Conservation (phyloP, 495 filamentous ascomycete genomes). For the Daldinia grandis region DNA sequence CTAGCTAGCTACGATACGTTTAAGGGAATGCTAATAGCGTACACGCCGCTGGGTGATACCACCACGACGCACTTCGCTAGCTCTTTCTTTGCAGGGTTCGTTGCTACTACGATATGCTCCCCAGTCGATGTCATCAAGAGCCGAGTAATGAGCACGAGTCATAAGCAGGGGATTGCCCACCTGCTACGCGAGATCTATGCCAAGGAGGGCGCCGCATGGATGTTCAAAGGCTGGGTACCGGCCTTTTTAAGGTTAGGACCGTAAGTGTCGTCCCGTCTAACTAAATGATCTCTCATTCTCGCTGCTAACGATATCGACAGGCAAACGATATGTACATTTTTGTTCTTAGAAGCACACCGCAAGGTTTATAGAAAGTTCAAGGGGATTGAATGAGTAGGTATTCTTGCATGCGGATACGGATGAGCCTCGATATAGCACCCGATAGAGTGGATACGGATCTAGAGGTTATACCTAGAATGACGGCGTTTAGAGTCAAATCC, state of each 20-base stretch:
- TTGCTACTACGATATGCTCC: constrained; percentile 93
- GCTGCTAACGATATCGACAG: constrained; percentile 37
- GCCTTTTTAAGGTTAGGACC: constrained; percentile 90
- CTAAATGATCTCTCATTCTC: not conserved
- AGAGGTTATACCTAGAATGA: constrained; percentile 36
- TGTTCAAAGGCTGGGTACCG: constrained; percentile 97
- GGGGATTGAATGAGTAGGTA: constrained; percentile 48
- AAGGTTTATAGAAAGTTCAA: constrained; percentile 66
- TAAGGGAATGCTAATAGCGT: constrained; percentile 76
- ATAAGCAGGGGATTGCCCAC: constrained; percentile 64
- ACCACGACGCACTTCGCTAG: constrained; percentile 87
- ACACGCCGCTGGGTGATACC: constrained; percentile 76
- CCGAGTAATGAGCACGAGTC: constrained; percentile 82
- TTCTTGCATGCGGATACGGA: constrained; percentile 3
- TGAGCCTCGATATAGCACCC: constrained; percentile 19
- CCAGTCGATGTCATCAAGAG: constrained; percentile 99
- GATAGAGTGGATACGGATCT: constrained; percentile 28
- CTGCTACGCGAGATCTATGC: constrained; percentile 74
- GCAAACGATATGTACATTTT: constrained; percentile 93
- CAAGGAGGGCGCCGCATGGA: constrained; percentile 85
- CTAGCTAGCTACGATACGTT: constrained; percentile 92
- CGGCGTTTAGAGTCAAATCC: constrained; percentile 22
- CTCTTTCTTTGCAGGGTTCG: constrained; percentile 85
- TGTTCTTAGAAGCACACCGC: constrained; percentile 94
- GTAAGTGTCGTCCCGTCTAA: constrained; percentile 47